Evolutionary conservation across 1,139 yeast genomes (phyloP).

Genomic region (Candida sojae): DNA sequence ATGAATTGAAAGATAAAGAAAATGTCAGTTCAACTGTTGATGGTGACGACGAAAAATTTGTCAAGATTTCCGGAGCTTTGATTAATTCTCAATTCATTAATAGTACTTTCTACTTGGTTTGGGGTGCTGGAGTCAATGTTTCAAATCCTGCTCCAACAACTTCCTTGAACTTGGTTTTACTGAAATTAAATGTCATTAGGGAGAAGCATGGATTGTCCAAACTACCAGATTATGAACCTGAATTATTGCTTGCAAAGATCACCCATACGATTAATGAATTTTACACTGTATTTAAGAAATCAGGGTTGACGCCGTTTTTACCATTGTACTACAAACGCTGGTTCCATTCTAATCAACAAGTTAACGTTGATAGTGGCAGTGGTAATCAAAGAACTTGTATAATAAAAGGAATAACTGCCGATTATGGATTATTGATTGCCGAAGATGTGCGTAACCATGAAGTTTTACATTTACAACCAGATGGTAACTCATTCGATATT

Average conservation of each 20-base stretch:
- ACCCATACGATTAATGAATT: constrained; percentile 65
- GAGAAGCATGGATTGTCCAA: constrained; percentile 34
- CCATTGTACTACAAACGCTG: constrained; percentile 78
- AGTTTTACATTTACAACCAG: constrained; percentile 80
- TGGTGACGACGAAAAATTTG: constrained; percentile 52
- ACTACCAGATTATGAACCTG: constrained; percentile 58
- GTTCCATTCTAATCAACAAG: constrained; percentile 78
- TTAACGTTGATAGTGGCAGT: constrained; percentile 51
- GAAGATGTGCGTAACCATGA: constrained; percentile 65
- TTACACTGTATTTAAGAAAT: constrained; percentile 55
- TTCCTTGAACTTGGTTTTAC: constrained; percentile 72
- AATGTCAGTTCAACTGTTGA: constrained; percentile 36
- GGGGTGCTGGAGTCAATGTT: constrained; percentile 89
- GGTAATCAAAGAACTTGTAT: constrained; percentile 50
- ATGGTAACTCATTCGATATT: constrained; percentile 96
- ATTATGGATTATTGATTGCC: constrained; percentile 81
- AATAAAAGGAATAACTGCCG: constrained; percentile 79
- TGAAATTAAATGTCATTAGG: constrained; percentile 56
- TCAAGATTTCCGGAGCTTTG: constrained; percentile 82
- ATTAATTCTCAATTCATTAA: constrained; percentile 74
- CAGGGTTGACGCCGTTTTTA: constrained; percentile 72
- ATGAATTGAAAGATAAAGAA: constrained; percentile 27
- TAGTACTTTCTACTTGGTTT: constrained; percentile 60
- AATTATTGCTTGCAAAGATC: constrained; percentile 68
- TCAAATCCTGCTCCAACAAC: constrained; percentile 90